A percentile compares a stretch with the other conserved stretches of the same genome.
phyloP scores from a whole-genome alignment of 148 eudicot species.

The Rhododendron vialii region DNA sequence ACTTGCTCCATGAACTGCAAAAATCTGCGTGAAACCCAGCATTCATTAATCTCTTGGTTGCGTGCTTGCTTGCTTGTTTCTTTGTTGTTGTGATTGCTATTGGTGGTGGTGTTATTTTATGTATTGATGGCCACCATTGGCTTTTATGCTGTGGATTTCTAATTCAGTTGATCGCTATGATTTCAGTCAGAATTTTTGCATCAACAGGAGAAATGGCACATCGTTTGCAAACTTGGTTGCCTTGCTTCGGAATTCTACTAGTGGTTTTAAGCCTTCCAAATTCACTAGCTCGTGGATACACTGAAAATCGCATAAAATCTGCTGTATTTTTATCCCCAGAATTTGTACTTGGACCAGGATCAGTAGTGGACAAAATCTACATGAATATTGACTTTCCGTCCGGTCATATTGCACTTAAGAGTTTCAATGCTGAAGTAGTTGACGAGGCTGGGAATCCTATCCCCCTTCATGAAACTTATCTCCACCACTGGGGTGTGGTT shows the following conservation, averaged over 20 bases:
- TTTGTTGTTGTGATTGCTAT: background rate
- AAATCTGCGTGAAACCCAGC: background rate
- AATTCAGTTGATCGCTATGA: background rate
- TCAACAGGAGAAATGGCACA: slow-evolving; percentile 24
- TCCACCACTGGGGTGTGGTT: slow-evolving; percentile 72
- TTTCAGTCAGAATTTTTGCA: background rate
- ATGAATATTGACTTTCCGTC: slow-evolving; percentile 63
- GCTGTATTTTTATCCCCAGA: slow-evolving; percentile 57
- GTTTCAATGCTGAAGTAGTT: slow-evolving; percentile 78
- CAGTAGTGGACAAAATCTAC: slow-evolving; percentile 53
- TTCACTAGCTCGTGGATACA: slow-evolving; percentile 23
- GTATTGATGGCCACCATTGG: background rate
- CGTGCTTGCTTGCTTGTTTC: background rate
- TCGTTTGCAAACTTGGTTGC: slow-evolving; percentile 17
- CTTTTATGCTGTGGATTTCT: background rate
- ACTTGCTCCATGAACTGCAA: background rate
- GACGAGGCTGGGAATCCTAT: slow-evolving; percentile 67
- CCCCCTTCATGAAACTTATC: slow-evolving; percentile 81
- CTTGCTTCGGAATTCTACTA: slow-evolving; percentile 15
- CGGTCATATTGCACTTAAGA: slow-evolving; percentile 74
- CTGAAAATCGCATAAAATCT: slow-evolving; percentile 30
- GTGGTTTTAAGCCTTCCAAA: slow-evolving; percentile 21
- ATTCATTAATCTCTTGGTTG: background rate
- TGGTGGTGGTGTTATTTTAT: background rate
- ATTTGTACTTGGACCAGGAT: slow-evolving; percentile 62